These are phyloP conservation scores for Nakazawaea molendinolei DNA, from an alignment of 805 yeast genomes.

Conservation along the genomic window DNA sequence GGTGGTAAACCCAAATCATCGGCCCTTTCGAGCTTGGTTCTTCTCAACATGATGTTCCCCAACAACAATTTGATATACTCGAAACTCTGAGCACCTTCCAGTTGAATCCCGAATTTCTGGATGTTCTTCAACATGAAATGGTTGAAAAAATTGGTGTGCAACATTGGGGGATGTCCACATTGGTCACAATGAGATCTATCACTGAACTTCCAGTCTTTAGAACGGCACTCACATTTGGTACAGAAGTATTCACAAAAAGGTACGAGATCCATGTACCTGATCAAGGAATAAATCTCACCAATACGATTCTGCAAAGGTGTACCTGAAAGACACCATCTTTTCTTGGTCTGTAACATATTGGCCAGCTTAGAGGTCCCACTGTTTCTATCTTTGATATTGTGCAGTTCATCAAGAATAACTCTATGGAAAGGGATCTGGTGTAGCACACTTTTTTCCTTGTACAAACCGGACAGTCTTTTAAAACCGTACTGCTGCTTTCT, in stretches of 20 bases:
- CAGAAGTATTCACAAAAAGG: conserved; percentile 91
- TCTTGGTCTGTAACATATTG: conserved; percentile 59
- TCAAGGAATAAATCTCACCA: conserved; percentile 91
- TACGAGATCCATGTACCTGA: conserved; percentile 72
- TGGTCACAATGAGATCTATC: conserved; percentile 77
- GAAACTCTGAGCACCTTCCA: conserved; percentile 76
- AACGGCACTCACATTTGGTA: conserved; percentile 83
- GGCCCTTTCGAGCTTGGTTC: conserved; percentile 94
- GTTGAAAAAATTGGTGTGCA: conserved; percentile 91
- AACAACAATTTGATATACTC: conserved; percentile 67
- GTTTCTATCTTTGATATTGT: conserved; percentile 91
- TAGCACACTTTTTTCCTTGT: conserved; percentile 68
- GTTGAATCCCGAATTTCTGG: conserved; percentile 76
- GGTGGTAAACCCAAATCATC: conserved; percentile 98
- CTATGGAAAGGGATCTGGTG: conserved; percentile 76
- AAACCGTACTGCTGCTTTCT: conserved; percentile 83
- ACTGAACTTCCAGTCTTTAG: conserved; percentile 78
- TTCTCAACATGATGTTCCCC: conserved; percentile 79
- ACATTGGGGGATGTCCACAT: conserved; percentile 92
- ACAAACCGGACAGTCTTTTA: conserved; percentile 59
- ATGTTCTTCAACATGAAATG: conserved; percentile 94
- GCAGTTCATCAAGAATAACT: conserved; percentile 93
- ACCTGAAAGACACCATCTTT: conserved; percentile 90
- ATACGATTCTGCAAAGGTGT: conserved; percentile 95
- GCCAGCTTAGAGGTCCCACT: conserved; percentile 94